Evolutionary conservation across 768 basidiomycete genomes (phyloP), one percentile per base, ranked within the genome.

Genomic region (Kwoniella pini): DNA sequence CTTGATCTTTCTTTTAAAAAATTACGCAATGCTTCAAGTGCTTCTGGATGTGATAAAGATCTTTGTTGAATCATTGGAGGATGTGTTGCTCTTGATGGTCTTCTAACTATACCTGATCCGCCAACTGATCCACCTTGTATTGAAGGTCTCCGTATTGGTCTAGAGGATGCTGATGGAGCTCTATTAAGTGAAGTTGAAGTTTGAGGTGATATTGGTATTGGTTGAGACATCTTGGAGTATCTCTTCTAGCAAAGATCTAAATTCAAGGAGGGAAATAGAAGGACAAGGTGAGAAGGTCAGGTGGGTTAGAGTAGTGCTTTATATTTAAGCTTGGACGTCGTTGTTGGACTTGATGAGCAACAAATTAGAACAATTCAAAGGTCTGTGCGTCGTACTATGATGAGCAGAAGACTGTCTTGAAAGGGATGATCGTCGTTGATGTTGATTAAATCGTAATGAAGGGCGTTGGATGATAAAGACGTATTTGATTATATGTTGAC

Each of bases 1-100:
- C 87, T 87, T 17, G 87, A 89, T 72, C 90, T 86, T 59, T 87
- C 85, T 71, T 85, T 88, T 80, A 98, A 86, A 80, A 92, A 90
- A 52, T 80, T 80, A 52, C 95, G 84, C 72, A 99, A 92, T 19
- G 77, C 71, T 33, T 79, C 76, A 22, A 82, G 68, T 0, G 80
- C 82, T 40, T 74, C 73, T 24, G 73, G 63, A 64, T 81, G 81
- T 0, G 74, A 64, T 2, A 75, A 55, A 21, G 60, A 19, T 13
- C 55, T 56, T 4, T 53, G 71, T 40, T 51, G 12, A 44, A 57
- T 54, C 68, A 70, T 65, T 2, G 73, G 68, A n/a, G 73, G 67
- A 64, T 72, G 68, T 17, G 54, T 48, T 3, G 65, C 65, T 48
- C 73, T 45, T 4, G 71, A 72, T 7, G 71, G 69, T 40, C 73